Base-by-base conservation (phyloP, 768 basidiomycete genomes). In the Leucogyrophana mollusca region DNA sequence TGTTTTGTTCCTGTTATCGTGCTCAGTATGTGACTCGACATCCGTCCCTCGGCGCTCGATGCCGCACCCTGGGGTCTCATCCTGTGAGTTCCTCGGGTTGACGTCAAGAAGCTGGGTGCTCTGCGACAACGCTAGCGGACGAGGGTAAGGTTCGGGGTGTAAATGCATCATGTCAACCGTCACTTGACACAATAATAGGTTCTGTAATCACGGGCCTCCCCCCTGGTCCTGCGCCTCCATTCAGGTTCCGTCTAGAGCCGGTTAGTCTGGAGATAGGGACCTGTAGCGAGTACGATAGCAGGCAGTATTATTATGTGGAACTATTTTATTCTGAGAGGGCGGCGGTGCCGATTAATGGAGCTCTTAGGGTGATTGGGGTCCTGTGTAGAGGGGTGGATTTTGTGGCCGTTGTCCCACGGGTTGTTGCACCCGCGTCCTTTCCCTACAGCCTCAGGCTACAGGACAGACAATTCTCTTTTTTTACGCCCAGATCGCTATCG, bases 401-500 rank as follows among this genome's bases (percentile, higher is more conserved):
- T 58, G 60, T 45, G 38, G 58, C n/a, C n/a, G n/a, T n/a, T n/a
- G 57, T 66, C 64, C 52, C 66, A 65, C 64, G 64, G 59, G 14
- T 21, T 43, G 49, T 52, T 65, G 64, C 54, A 67, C 54, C 53
- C 54, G 25, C 61, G 66, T 66, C 64, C 62, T 68, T 65, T 66
- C 53, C 64, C 50, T 65, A 65, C 63, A 64, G 63, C 63, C 63
- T 67, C 53, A 62, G 63, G 65, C 65, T 65, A 65, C 59, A 58
- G 64, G 64, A 66, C 66, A 64, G 25, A 21, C 24, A 32, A 39
- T 35, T 35, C 51, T 13, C 38, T 14, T 24, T 30, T 27, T 50
- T 49, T 34, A 50, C 47, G 50, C 55, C 60, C 65, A 61, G 67
- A 54, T 61, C 61, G 70, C 69, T 58, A 55, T 48, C 33, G 45